Conservation (phyloP, 2,329 filamentous ascomycete genomes). For the Lasiodiplodia sp. region DNA sequence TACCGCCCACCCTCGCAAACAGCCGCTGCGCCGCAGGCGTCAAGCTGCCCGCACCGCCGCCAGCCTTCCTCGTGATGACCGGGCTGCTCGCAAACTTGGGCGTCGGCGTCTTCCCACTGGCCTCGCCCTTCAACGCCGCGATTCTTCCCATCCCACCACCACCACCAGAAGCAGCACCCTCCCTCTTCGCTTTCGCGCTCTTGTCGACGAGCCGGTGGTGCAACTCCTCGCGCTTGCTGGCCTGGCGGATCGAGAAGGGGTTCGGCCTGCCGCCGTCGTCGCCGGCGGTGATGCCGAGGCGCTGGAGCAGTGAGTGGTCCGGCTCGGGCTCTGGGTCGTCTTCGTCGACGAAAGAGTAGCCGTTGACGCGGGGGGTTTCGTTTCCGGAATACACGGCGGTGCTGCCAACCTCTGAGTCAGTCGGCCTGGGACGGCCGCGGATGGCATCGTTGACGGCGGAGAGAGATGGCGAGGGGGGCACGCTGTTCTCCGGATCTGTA, state of each 20-base stretch:
- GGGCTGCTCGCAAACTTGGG: slow-evolving; percentile 69
- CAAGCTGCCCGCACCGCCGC: slow-evolving; percentile 49
- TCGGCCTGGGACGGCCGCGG: slow-evolving; percentile 67
- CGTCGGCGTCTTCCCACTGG: slow-evolving; percentile 57
- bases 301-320: slow-evolving; percentile 75
- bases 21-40: slow-evolving; percentile 55
- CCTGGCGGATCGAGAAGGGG: slow-evolving; percentile 80
- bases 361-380: slow-evolving; percentile 90
- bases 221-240: slow-evolving; percentile 78
- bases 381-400: slow-evolving; percentile 60
- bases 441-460: slow-evolving; percentile 86
- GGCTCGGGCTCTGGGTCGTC: slow-evolving; percentile 61
- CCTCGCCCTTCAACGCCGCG: slow-evolving; percentile 5
- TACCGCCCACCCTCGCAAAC: slow-evolving; percentile 44
- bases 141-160: neutral
- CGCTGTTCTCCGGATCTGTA: slow-evolving; percentile 35
- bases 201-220: slow-evolving; percentile 85
- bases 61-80: slow-evolving; percentile 55
- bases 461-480: slow-evolving; percentile 78
- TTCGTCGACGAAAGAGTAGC: slow-evolving; percentile 83
- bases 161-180: neutral
- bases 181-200: slow-evolving; percentile 2
- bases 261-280: slow-evolving; percentile 51
- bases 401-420: slow-evolving; percentile 41
- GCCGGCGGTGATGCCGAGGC: slow-evolving; percentile 59